phyloP scores from a whole-genome alignment of 73 alveolate genomes.

The Tetrahymena elliotti region DNA sequence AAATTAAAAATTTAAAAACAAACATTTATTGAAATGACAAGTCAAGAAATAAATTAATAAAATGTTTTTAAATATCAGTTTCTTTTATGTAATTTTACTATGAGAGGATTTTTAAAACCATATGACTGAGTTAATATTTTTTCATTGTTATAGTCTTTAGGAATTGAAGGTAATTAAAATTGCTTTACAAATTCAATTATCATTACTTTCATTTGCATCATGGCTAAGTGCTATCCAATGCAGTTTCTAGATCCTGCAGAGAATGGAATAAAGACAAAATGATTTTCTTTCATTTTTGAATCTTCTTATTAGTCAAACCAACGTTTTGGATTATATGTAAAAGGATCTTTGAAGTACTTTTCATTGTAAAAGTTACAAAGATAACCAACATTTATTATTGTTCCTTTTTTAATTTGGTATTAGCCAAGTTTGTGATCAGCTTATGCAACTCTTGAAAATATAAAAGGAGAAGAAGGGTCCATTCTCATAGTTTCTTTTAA shows the following conservation, averaged over 20 bases:
- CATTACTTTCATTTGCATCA: background rate
- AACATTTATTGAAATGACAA: too few relatives aligned
- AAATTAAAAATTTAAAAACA: too few relatives aligned
- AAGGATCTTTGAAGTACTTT: background rate
- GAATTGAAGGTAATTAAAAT: background rate
- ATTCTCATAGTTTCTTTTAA: constrained; percentile 27
- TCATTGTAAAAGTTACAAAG: background rate
- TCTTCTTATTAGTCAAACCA: background rate
- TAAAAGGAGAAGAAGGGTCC: constrained; percentile 12
- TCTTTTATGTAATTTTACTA: background rate
- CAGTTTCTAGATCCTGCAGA: constrained; percentile 15
- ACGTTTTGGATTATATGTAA: background rate
- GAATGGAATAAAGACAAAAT: background rate
- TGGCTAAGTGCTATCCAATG: constrained; percentile 7
- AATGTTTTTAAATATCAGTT: background rate
- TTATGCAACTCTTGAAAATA: constrained; percentile 19
- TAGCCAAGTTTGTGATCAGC: constrained; percentile 27
- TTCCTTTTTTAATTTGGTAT: background rate
- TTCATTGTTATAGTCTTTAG: background rate
- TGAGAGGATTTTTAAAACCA: background rate
- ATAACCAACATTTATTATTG: background rate
- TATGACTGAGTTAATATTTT: background rate
- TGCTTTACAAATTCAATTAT: background rate
- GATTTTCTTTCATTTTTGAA: background rate
- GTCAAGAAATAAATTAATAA: too few relatives aligned